Base-by-base conservation (phyloP, 176 grass and related monocot genomes). In the Avena atlantica region DNA sequence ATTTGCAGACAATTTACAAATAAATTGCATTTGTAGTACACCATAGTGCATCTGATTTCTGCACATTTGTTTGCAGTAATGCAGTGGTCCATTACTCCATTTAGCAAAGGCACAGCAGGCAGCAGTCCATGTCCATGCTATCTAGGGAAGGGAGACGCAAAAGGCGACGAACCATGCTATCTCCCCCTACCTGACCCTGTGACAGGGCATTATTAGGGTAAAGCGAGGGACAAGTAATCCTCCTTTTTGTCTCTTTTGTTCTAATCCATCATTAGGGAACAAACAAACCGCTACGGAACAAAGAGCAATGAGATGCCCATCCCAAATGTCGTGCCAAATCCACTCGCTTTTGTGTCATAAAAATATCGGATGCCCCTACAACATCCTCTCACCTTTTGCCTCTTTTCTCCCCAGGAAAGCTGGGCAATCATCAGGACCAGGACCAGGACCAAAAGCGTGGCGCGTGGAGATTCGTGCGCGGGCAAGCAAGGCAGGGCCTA, bases 231-330 rank as follows among this genome's bases (percentile, higher is more conserved):
- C 82, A 61, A 49, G 52, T 74, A 74, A 74, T 29, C 1, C 1
- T 61, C 34, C 84, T n/a, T 86, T 86, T 70, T 86, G 84, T 79
- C 84, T 84, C 56, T 85, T 64, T 80, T 11, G 76, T 67, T 85
- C 60, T 83, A 80, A 78, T 44, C 63, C 83, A 78, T 82, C 78
- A 77, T 90, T 70, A 90, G 83, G 19, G 61, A 62, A 75, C 11
- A n/a, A 68, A 50, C 61, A 90, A 70, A 42, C 12, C 57, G 44
- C 78, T 77, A 40, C 8, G 42, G 21, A 67, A 82, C 68, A 74
- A 78, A 63, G 19, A 13, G 53, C 52, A 62, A 78, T 2, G 16
- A 56, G 17, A 74, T 74, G 70, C 44, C 7, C 70, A 23, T 73
- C 20, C 70, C 70, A 73, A 73, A 48, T 74, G 42, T 2, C 1